Evolutionary conservation across 805 yeast species (phyloP).

Genomic region (Candida hungchunana): DNA sequence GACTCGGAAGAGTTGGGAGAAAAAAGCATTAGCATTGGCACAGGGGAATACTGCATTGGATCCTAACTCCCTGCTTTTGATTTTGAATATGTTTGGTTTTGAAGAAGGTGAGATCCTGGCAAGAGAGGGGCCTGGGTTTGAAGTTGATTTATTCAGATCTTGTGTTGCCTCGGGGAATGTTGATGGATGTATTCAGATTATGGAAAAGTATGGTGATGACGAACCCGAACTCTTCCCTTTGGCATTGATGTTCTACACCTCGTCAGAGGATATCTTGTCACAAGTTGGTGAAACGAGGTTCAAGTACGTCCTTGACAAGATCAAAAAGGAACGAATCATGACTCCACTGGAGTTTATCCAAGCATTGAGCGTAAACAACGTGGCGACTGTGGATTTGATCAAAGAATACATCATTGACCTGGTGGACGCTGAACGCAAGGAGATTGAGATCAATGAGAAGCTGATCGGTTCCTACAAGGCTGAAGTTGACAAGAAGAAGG

Average conservation of each 20-base stretch:
- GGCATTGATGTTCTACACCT: constrained; percentile 60
- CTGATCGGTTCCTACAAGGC: constrained; percentile 61
- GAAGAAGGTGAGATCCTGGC: constrained; percentile 41
- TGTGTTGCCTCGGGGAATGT: constrained; percentile 56
- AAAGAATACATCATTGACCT: constrained; percentile 62
- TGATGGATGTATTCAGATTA: constrained; percentile 49
- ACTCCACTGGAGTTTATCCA: constrained; percentile 78
- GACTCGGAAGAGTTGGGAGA: constrained; percentile 51
- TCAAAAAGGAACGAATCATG: constrained; percentile 49
- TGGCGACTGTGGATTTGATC: constrained; percentile 67
- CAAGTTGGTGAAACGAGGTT: constrained; percentile 48
- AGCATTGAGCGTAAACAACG: constrained; percentile 55
- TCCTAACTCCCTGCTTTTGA: constrained; percentile 43
- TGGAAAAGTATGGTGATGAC: constrained; percentile 54
- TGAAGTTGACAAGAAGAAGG: constrained; percentile 56
- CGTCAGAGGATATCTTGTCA: constrained; percentile 46
- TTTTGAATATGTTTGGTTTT: constrained; percentile 43
- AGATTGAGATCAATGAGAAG: constrained; percentile 63
- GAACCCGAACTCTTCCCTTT: constrained; percentile 64
- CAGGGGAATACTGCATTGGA: constrained; percentile 46
- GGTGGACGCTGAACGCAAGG: constrained; percentile 54
- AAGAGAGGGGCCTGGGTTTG: constrained; percentile 30
- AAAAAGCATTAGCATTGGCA: constrained; percentile 56
- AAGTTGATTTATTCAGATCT: constrained; percentile 61
- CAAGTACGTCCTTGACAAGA: constrained; percentile 45